Evolutionary conservation across 148 eudicot genomes (phyloP).

Genomic region (Dysphania ambrosioides): DNA sequence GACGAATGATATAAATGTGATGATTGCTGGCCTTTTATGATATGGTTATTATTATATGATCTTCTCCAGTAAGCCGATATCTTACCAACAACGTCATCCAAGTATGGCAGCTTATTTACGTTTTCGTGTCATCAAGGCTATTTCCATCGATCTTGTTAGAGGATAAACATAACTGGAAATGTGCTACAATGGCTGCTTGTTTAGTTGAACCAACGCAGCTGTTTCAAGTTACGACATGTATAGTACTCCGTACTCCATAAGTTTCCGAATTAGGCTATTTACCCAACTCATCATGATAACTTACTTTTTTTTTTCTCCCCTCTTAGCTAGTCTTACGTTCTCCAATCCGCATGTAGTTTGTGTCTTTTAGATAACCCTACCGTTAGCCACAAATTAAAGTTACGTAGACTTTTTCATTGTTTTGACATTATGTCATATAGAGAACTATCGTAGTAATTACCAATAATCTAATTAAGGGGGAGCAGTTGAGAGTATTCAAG

Average conservation of each 20-base stretch:
- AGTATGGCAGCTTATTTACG: background rate
- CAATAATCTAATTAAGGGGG: too few species aligned
- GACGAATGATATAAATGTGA: background rate
- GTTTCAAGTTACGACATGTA: background rate
- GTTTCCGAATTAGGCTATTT: background rate
- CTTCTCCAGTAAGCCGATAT: conserved; percentile 26
- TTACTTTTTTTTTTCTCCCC: too few species aligned
- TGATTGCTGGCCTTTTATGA: conserved; percentile 1
- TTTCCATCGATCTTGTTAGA: conserved; percentile 8
- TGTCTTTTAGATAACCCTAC: too few species aligned
- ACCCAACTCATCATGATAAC: too few species aligned
- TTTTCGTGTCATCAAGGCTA: conserved; percentile 13
- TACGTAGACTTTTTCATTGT: too few species aligned
- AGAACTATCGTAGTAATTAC: too few species aligned
- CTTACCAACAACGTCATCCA: conserved; percentile 21
- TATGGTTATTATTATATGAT: conserved; percentile 4
- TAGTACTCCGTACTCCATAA: background rate
- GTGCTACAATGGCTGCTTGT: background rate
- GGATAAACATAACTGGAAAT: conserved; percentile 16
- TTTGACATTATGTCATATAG: too few species aligned
- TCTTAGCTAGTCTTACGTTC: too few species aligned
- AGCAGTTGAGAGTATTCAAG: too few species aligned
- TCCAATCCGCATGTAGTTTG: too few species aligned
- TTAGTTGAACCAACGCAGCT: background rate
- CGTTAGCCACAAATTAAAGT: too few species aligned